Evolutionary conservation across 768 basidiomycete species (phyloP), one percentile per base, ranked within the genome.

Genomic region (Hygrophorus russula): DNA sequence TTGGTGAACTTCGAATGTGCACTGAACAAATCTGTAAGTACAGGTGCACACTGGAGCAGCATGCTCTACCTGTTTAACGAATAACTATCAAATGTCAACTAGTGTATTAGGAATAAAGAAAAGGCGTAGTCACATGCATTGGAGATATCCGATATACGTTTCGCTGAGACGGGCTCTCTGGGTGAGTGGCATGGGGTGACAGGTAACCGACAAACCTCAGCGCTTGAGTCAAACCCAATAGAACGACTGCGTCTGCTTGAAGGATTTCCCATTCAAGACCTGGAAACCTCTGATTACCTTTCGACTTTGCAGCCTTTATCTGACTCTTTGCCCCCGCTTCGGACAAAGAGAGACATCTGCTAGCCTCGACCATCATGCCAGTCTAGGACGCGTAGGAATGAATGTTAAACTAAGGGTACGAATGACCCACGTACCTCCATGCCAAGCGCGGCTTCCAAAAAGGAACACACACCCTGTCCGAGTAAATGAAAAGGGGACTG

Each of bases 251-350:
- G 52, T 89, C 86, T 0, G 86, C 80, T 49, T 78, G 73, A 9
- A 88, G 56, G 31, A 89, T 69, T 52, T 89, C 86, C 72, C 77
- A 89, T 51, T 89, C 85, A 6, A 80, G 56, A 5, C 82, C 84
- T 1, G 79, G 62, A 55, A 82, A 85, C 10, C 62, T 42, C 54
- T 53, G 58, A 66, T 65, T 46, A 63, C 58, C 41, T 50, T 36
- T 50, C 64, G 67, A 42, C 63, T 58, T 46, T 20, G 55, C 49
- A 19, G 54, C 47, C 44, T 60, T 69, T 45, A 58, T 54, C 39
- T 73, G 69, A 46, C 70, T 76, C 53, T 72, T 76, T 0, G 82
- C 69, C 3, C 71, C 76, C 0, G 75, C 72, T 51, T 84, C 80
- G 0, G 84, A 74, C 2, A 66, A 59, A 0, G 70, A 61, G 2